These are phyloP conservation scores for Ogataea saltuana DNA, from an alignment of 805 yeast species.

Conservation along the genomic window DNA sequence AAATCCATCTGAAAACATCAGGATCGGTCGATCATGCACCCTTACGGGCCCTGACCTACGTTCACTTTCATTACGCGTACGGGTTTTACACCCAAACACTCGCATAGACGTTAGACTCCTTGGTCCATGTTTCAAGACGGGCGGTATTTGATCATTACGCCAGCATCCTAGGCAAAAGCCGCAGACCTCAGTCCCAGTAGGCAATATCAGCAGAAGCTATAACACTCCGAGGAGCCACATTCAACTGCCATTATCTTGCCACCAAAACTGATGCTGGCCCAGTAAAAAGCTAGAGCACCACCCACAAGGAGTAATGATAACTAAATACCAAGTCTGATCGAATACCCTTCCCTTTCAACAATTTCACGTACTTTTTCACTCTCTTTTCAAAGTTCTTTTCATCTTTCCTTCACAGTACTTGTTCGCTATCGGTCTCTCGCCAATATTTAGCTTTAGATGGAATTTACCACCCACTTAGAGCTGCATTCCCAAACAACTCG, in stretches of 20 bases:
- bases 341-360: conserved; percentile 10
- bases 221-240: conserved; percentile 8
- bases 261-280: conserved; percentile 10
- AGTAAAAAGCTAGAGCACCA: conserved; percentile 9
- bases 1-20: conserved; percentile 9
- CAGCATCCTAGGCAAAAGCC: conserved; percentile 11
- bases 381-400: conserved; percentile 8
- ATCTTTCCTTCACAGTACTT: conserved; percentile 10
- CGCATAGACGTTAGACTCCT: conserved; percentile 11
- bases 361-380: conserved; percentile 9
- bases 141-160: conserved; percentile 10
- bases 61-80: conserved; percentile 10
- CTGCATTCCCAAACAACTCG: too few relatives aligned
- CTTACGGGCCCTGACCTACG: conserved; percentile 10
- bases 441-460: conserved; percentile 10
- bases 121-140: conserved; percentile 11
- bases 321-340: conserved; percentile 9
- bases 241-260: conserved; percentile 9
- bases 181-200: conserved; percentile 11
- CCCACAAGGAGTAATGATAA: conserved; percentile 8
- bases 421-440: conserved; percentile 10
- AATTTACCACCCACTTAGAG: too few relatives aligned
- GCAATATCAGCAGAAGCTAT: too few relatives aligned
- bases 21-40: conserved; percentile 11
- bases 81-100: conserved; percentile 11